Conservation (phyloP, 2,329 filamentous ascomycete genomes). For the Myriosclerotinia duriaeana region DNA sequence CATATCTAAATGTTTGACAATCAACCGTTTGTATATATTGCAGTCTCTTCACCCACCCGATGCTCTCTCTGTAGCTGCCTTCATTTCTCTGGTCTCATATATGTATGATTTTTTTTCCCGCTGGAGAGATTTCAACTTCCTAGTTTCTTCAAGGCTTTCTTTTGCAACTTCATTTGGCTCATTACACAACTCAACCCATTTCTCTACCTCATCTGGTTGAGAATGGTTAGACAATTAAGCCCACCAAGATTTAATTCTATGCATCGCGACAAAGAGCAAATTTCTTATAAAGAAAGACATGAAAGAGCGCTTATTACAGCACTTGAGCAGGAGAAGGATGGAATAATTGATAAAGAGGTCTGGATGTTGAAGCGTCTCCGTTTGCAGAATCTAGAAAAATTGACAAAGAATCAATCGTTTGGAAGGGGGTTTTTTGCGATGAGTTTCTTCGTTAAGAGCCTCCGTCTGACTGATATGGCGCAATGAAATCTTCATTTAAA, state of each 20-base stretch:
- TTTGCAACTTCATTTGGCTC: background rate
- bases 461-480: background rate
- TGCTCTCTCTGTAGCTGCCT: background rate
- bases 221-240: background rate
- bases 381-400: slow-evolving; percentile 4
- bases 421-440: background rate
- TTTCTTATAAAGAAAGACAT: background rate
- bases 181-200: background rate
- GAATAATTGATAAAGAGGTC: slow-evolving; percentile 1
- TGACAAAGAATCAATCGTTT: background rate
- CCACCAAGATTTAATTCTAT: slow-evolving; percentile 1
- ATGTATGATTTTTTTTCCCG: background rate
- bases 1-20: background rate
- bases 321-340: background rate
- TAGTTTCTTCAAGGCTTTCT: background rate
- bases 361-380: background rate
- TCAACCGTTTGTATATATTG: background rate
- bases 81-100: background rate
- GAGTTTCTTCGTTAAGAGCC: background rate
- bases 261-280: background rate
- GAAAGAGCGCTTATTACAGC: background rate
- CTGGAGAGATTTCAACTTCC: background rate
- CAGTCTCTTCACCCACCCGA: background rate
- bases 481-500: background rate
- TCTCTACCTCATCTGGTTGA: background rate